Base-by-base conservation (phyloP, 2,329 filamentous ascomycete genomes). In the Diplocarpon mali region DNA sequence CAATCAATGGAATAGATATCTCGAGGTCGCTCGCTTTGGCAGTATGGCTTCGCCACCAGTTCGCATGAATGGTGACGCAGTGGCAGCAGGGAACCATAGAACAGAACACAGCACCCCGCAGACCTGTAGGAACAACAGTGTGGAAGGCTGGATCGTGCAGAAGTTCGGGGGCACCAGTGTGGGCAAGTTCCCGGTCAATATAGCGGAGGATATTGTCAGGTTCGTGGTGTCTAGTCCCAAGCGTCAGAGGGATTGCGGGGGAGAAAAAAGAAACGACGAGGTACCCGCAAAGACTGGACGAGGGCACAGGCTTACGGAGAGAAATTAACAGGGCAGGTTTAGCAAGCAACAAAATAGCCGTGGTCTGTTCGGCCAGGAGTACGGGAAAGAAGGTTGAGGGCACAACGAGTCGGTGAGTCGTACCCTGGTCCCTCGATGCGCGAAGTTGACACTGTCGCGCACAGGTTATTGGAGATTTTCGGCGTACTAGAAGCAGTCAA, bases 131-230 rank as follows among this genome's bases (percentile, higher is more conserved):
- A 67, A 67, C 47, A 53, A 59, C 42, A 62, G 57, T 40, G 40
- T 43, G 31, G 40, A 46, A 30, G 57, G 72, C 54, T 95, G 88
- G 89, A 73, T 94, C 27, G 84, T 95, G 40, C 88, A 95, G 64
- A 95, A 95, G 66, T 95, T 94, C 64, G 89, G 89, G 51, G 90
- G 90, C 41, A 98, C 90, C 42, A 94, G 86, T 61, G 85, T 96
- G 41, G 92, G 90, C 57, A 96, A 96, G 67, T 95, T 94, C 59
- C 82, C 89, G 42, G 74, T 77, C 55, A 82, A 83, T 62, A 83
- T 85, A 57, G 78, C 80, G 24, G 72, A 78, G 55, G 75, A 84
- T 57, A 86, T 90, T 60, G 76, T 89, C 54, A 68, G 69, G 72
- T 76, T 65, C 62, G 65, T 47, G 16, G 27, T 31, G 38, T 15